Percentiles rank a stretch among this genome's conserved stretches.
phyloP scores from a whole-genome alignment of 495 filamentous ascomycete species.

The Hypomontagnella monticulosa region DNA sequence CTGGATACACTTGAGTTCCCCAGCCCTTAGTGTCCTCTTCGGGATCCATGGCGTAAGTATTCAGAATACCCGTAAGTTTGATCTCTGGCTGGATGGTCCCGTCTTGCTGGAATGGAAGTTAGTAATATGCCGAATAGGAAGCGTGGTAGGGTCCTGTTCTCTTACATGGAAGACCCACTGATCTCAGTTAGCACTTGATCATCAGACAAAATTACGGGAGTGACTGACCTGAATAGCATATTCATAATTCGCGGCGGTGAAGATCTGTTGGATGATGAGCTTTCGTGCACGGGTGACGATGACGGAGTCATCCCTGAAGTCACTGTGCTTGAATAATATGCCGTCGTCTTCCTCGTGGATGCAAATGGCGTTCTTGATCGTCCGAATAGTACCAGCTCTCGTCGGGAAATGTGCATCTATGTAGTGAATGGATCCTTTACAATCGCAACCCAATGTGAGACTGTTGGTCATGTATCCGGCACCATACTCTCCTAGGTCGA shows the following conservation, averaged over 20 bases:
- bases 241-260: conserved; percentile 98
- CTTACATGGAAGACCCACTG: conserved; percentile 90
- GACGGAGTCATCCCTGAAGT: conserved; percentile 89
- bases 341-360: conserved; percentile 96
- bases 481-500: conserved; percentile 94
- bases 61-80: conserved; percentile 94
- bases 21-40: conserved; percentile 88
- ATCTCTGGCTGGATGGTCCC: conserved; percentile 94
- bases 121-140: background rate
- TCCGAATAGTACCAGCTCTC: conserved; percentile 75
- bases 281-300: conserved; percentile 90
- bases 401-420: conserved; percentile 86
- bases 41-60: conserved; percentile 86
- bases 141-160: background rate
- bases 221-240: conserved; percentile 69
- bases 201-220: no score
- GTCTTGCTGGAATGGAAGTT: conserved; percentile 65
- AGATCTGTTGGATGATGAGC: conserved; percentile 89
- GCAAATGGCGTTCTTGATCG: conserved; percentile 95
- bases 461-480: conserved; percentile 97
- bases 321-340: conserved; percentile 95
- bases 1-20: conserved; percentile 93
- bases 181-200: conserved; percentile 43
- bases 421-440: conserved; percentile 95
- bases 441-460: conserved; percentile 88